Evolutionary conservation across 2,329 filamentous ascomycete genomes (phyloP).

Genomic region (Neopestalotiopsis clavispora): DNA sequence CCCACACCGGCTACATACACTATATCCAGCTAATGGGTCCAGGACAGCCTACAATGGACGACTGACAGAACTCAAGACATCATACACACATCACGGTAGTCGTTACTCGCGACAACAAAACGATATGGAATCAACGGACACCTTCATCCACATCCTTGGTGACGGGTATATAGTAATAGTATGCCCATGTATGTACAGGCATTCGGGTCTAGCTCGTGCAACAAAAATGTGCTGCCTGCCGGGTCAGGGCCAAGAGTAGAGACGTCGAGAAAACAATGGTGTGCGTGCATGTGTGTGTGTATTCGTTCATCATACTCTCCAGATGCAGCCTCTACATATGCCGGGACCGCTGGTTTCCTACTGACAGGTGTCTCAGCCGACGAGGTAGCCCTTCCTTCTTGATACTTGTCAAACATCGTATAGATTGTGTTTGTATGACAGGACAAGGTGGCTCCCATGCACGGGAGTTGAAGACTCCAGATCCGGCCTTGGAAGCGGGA

Average conservation of each 20-base stretch:
- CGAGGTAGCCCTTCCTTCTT: conserved; percentile 10
- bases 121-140: background rate
- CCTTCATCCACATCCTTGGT: background rate
- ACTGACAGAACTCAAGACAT: background rate
- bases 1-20: background rate
- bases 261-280: background rate
- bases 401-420: conserved; percentile 16
- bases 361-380: conserved; percentile 8
- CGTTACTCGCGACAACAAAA: background rate
- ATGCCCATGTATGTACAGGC: background rate
- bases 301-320: background rate
- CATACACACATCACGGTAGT: background rate
- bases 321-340: background rate
- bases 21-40: background rate
- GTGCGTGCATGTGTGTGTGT: background rate
- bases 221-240: background rate
- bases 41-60: background rate
- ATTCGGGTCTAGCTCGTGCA: background rate
- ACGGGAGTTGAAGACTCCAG: conserved; percentile 14
- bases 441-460: conserved; percentile 6
- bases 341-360: background rate
- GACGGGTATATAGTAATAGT: background rate
- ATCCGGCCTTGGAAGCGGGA: conserved; percentile 3
- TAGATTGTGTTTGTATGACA: conserved; percentile 13
- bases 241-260: background rate